A percentile compares a stretch with the other conserved stretches of the same genome.
phyloP scores from a whole-genome alignment of 2,329 filamentous ascomycete species.

The Sporothrix curviconia region DNA sequence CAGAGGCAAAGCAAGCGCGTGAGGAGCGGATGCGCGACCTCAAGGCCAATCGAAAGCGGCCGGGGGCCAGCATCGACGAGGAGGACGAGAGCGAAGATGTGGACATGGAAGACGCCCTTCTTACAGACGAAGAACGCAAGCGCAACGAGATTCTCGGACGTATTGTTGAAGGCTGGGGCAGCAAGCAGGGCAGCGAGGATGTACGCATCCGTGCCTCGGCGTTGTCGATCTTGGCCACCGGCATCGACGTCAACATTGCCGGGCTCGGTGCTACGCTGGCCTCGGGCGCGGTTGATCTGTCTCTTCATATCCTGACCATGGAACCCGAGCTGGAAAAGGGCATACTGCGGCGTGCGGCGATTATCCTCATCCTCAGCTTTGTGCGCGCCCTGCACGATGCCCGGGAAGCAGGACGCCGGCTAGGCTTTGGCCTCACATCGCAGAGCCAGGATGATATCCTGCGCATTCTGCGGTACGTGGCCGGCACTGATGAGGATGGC shows the following conservation, averaged over 20 bases:
- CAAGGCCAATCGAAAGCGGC: constrained; percentile 24
- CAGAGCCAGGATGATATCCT: constrained; percentile 55
- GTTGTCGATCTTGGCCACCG: constrained; percentile 55
- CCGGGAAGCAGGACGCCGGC: constrained; percentile 36
- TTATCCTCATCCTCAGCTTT: constrained; percentile 56
- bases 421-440: constrained; percentile 49
- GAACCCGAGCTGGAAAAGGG: constrained; percentile 55
- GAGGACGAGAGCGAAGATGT: constrained; percentile 44
- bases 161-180: constrained; percentile 63
- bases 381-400: constrained; percentile 53
- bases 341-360: constrained; percentile 61
- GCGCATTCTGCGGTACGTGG: constrained; percentile 57
- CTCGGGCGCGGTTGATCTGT: constrained; percentile 54
- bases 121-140: constrained; percentile 36
- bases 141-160: constrained; percentile 46
- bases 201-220: constrained; percentile 63
- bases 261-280: constrained; percentile 48
- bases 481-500: constrained; percentile 59
- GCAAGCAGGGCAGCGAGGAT: constrained; percentile 60
- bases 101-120: constrained; percentile 38
- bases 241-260: constrained; percentile 53
- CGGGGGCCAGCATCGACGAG: constrained; percentile 43
- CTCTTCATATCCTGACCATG: constrained; percentile 54
- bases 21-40: constrained; percentile 42
- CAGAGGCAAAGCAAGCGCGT: constrained; percentile 48